phyloP scores from a whole-genome alignment of 768 basidiomycete genomes.

The Russula sp. region DNA sequence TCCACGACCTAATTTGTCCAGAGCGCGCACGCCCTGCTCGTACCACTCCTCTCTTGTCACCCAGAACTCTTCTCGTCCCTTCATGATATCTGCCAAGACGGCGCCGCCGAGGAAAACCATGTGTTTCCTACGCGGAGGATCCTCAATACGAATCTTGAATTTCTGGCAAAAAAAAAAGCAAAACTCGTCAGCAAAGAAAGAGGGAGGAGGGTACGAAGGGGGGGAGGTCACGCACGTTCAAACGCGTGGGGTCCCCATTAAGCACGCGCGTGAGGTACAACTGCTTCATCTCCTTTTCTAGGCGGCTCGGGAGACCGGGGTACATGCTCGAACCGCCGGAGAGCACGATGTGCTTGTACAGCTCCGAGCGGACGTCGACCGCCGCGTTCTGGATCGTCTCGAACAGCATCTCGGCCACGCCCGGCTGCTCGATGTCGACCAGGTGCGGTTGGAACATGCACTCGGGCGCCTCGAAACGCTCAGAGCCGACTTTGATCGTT shows the following conservation, averaged over 20 bases:
- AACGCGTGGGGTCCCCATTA: slow-evolving; percentile 67
- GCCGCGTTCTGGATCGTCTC: slow-evolving; percentile 90
- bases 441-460: slow-evolving; percentile 99
- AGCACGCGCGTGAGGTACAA: slow-evolving; percentile 91
- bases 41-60: slow-evolving; percentile 91
- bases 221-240: slow-evolving; percentile 55
- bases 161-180: slow-evolving; percentile 47
- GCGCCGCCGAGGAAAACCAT: slow-evolving; percentile 99
- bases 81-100: slow-evolving; percentile 99
- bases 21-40: slow-evolving; percentile 72
- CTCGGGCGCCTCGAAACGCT: slow-evolving; percentile 98
- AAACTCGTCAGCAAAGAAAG: neutral
- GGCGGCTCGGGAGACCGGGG: slow-evolving; percentile 89
- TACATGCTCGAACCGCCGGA: slow-evolving; percentile 99
- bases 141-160: slow-evolving; percentile 99
- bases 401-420: slow-evolving; percentile 98
- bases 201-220: neutral
- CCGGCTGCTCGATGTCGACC: slow-evolving; percentile 94
- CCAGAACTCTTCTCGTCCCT: slow-evolving; percentile 91
- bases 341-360: slow-evolving; percentile 97
- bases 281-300: slow-evolving; percentile 99
- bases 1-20: slow-evolving; percentile 81
- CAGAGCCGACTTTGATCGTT: slow-evolving; percentile 93
- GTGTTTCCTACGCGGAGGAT: slow-evolving; percentile 95
- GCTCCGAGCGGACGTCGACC: slow-evolving; percentile 79